Conservation (phyloP, 495 filamentous ascomycete species). For the Xylaria longipes region DNA sequence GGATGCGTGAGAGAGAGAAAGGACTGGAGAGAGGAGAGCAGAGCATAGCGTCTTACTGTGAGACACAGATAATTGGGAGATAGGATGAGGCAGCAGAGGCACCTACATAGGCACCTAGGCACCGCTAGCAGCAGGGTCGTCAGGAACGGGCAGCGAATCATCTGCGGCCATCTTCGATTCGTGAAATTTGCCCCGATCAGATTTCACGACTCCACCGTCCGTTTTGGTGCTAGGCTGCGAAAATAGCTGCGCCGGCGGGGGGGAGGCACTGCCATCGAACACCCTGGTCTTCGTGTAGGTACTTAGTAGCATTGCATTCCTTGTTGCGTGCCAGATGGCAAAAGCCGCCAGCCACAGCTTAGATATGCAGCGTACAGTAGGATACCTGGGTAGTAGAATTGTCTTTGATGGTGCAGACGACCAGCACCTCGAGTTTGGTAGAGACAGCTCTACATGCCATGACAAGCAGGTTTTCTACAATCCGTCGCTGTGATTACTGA, state of each 20-base stretch:
- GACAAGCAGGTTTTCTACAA: not conserved
- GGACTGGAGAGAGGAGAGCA: not conserved
- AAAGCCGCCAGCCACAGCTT: not conserved
- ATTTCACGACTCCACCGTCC: constrained; percentile 6
- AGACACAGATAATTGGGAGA: not conserved
- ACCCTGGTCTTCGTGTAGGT: constrained; percentile 5
- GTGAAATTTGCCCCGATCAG: constrained; percentile 18
- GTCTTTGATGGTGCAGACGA: not conserved
- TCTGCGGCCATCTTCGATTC: constrained; percentile 12
- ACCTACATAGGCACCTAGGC: not conserved
- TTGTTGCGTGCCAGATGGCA: constrained; percentile 8
- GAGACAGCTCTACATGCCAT: not conserved
- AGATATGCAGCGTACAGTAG: not conserved
- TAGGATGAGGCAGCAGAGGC: not conserved
- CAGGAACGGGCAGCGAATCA: constrained; percentile 15
- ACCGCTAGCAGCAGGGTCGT: constrained; percentile 1
- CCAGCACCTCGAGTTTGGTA: not conserved
- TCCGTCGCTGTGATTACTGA: not conserved
- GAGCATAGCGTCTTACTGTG: not conserved
- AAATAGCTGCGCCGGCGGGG: not conserved
- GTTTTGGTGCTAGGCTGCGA: constrained; percentile 2
- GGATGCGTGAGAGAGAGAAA: not conserved
- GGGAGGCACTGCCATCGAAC: not conserved
- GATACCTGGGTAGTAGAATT: not conserved
- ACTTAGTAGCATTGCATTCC: constrained; percentile 4